Evolutionary conservation across 2,329 filamentous ascomycete species (phyloP).

Genomic region (Xylariaceae sp.): DNA sequence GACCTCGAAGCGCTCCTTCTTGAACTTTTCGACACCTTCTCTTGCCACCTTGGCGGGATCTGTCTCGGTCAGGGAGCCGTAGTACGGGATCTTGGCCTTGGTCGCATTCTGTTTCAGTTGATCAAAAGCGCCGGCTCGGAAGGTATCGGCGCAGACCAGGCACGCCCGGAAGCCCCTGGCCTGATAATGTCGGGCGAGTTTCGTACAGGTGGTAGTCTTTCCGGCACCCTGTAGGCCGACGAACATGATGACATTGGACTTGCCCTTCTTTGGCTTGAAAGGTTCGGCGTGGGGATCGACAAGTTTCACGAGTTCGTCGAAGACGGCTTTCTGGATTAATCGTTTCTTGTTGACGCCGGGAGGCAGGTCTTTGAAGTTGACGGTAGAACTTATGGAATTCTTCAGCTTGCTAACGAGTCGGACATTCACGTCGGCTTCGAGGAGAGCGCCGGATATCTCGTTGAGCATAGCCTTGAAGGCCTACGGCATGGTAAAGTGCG

Average conservation of each 20-base stretch:
- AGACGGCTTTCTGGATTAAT: conserved; percentile 95
- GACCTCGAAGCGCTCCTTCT: conserved; percentile 96
- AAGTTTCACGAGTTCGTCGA: conserved; percentile 92
- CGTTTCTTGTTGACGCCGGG: conserved; percentile 97
- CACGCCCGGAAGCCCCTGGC: conserved; percentile 90
- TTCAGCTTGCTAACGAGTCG: conserved; percentile 87
- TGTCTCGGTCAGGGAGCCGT: conserved; percentile 92
- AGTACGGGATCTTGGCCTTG: conserved; percentile 99
- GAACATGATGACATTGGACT: conserved; percentile 98
- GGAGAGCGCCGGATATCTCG: conserved; percentile 92
- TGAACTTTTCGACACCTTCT: conserved; percentile 98
- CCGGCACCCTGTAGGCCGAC: conserved; percentile 96
- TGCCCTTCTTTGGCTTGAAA: conserved; percentile 96
- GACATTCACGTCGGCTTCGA: conserved; percentile 97
- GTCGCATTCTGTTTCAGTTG: conserved; percentile 99
- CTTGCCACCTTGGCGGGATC: conserved; percentile 90
- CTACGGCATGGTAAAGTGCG: conserved; percentile 51
- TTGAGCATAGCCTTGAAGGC: conserved; percentile 98
- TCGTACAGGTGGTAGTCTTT: conserved; percentile 98
- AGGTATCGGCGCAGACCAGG: conserved; percentile 95
- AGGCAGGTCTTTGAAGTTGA: conserved; percentile 94
- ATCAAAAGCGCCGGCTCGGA: conserved; percentile 97
- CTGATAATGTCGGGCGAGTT: conserved; percentile 93
- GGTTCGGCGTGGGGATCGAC: conserved; percentile 94
- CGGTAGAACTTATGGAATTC: conserved; percentile 85